A percentile compares a stretch with the other conserved stretches of the same genome.
Conservation (phyloP, 2,329 filamentous ascomycete species). For the Herpomyces periplanetae region DNA sequence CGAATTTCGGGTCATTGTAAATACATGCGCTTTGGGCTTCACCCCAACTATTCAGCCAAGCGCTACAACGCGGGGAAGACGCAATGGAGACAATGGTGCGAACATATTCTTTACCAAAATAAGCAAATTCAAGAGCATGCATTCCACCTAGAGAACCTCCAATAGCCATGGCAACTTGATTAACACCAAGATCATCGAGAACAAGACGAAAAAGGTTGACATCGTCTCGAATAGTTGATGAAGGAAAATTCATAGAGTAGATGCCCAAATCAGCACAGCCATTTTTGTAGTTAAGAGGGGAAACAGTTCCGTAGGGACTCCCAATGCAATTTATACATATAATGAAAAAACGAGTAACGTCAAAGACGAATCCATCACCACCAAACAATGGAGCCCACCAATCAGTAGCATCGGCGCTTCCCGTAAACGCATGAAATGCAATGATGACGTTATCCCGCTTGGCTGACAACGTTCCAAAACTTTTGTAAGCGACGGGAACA, state of each 20-base stretch:
- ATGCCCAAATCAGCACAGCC: constrained; percentile 28
- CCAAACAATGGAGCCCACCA: constrained; percentile 62
- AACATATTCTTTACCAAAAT: constrained; percentile 54
- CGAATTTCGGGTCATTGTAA: constrained; percentile 84
- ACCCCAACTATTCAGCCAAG: constrained; percentile 68
- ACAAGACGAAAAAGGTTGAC: constrained; percentile 50
- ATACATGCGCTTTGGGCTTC: constrained; percentile 69
- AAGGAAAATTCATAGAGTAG: constrained; percentile 79
- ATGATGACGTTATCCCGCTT: constrained; percentile 25
- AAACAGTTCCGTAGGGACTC: constrained; percentile 54
- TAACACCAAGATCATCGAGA: constrained; percentile 38
- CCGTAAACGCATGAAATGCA: constrained; percentile 45
- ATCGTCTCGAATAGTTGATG: constrained; percentile 81
- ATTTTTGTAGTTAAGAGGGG: constrained; percentile 54
- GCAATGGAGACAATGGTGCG: constrained; percentile 43
- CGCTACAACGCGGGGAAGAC: constrained; percentile 45
- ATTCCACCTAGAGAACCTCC: constrained; percentile 61
- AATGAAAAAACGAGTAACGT: constrained; percentile 44
- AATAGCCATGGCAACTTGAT: constrained; percentile 34
- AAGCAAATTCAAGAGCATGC: constrained; percentile 69
- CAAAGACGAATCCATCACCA: constrained; percentile 35
- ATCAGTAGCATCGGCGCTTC: constrained; percentile 44
- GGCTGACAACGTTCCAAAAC: constrained; percentile 16
- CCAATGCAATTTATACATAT: constrained; percentile 55
- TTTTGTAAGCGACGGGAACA: constrained; percentile 23